phyloP scores from a whole-genome alignment of 75 land plant genomes.

The Chamaecyparis obtusa region DNA sequence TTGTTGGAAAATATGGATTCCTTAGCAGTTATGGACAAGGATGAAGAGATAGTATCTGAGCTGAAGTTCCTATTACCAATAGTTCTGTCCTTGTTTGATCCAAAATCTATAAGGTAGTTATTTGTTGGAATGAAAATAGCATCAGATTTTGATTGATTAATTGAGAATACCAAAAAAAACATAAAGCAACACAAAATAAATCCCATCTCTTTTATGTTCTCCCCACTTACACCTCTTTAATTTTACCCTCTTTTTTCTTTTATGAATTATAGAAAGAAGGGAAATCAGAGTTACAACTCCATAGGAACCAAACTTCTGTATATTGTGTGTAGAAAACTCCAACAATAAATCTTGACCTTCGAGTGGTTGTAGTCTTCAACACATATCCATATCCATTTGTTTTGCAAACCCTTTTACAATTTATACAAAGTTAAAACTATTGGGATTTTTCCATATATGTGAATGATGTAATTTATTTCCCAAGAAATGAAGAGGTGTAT shows the following conservation, averaged over 20 bases:
- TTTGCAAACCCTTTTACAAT: background rate
- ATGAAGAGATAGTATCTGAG: constrained; percentile 21
- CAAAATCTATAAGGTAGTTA: constrained; percentile 49
- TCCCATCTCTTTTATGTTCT: background rate
- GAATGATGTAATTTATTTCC: background rate
- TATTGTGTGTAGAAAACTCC: background rate
- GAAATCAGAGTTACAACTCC: background rate
- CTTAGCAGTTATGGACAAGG: constrained; percentile 15
- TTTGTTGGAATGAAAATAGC: constrained; percentile 27
- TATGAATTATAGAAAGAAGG: background rate
- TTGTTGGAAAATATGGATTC: constrained; percentile 14
- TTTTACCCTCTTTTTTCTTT: background rate
- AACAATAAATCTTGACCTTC: background rate
- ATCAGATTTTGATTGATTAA: background rate
- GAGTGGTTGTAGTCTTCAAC: background rate
- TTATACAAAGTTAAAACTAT: background rate
- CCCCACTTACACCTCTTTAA: background rate
- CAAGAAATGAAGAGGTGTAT: background rate
- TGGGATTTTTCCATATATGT: background rate
- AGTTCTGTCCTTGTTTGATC: constrained; percentile 28
- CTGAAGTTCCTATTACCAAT: constrained; percentile 33
- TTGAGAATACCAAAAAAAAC: background rate
- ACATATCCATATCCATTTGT: background rate
- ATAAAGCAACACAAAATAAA: background rate
- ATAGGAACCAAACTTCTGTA: background rate